Evolutionary conservation across 768 basidiomycete genomes (phyloP).

Genomic region (Kwoniella dejecticola): DNA sequence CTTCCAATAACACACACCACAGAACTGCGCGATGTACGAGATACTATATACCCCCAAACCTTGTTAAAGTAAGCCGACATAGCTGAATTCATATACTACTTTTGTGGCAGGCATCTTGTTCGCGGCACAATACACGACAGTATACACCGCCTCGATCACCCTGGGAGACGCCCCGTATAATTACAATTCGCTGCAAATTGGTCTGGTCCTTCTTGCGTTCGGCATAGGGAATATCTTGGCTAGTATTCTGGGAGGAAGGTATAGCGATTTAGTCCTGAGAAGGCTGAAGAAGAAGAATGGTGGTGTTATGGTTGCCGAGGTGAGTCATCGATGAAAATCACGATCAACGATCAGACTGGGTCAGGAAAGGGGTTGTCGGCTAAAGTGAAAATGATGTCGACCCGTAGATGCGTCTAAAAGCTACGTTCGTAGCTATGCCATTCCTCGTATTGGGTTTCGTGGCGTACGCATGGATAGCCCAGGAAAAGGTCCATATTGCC

Average conservation of each 20-base stretch:
- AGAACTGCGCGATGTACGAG: no score
- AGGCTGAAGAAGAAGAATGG: conserved; percentile 59
- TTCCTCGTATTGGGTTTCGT: conserved; percentile 66
- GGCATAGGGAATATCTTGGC: conserved; percentile 65
- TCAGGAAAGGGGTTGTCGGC: no score
- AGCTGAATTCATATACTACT: no score
- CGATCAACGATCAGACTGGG: no score
- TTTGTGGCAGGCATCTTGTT: conserved; percentile 65
- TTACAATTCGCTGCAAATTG: conserved; percentile 71
- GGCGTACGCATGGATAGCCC: conserved; percentile 74
- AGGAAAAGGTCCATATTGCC: conserved; percentile 66
- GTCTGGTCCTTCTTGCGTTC: conserved; percentile 73
- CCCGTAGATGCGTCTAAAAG: conserved; percentile 69
- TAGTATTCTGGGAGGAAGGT: conserved; percentile 64
- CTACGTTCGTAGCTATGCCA: conserved; percentile 63
- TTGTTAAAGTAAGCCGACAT: no score
- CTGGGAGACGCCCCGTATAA: conserved; percentile 63
- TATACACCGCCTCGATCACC: conserved; percentile 74
- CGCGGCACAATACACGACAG: conserved; percentile 69
- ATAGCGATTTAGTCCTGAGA: conserved; percentile 62
- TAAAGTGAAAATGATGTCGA: no score
- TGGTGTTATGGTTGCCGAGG: conserved; percentile 67
- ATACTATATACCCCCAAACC: no score
- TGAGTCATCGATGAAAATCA: conserved; percentile 52
- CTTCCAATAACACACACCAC: no score